Evolutionary conservation across 2,329 filamentous ascomycete genomes (phyloP), one percentile per base, ranked within the genome.

Genomic region (Gremmenia infestans): DNA sequence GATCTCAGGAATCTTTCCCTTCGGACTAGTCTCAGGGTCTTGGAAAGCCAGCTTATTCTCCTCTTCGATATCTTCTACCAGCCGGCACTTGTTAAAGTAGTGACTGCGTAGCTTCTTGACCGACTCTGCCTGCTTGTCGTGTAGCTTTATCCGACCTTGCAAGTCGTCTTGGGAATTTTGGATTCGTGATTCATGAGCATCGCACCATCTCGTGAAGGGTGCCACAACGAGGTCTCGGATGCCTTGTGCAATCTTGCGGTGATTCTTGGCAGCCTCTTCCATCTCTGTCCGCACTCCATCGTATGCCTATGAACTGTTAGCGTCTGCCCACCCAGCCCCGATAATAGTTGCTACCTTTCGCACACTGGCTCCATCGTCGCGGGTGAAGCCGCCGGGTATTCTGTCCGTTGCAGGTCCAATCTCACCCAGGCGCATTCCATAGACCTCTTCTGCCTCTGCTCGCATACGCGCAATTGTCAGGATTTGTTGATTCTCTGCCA

Each of bases 31-130:
- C 66, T 87, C 82, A 2, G 91, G 91, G 63, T 92, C 91, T 72
- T 96, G 91, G 74, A 99, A 99, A 40, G 92, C 94, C 54, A 99
- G 81, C 74, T 99, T 97, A 72, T 97, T 96, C 77, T 99, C 95
- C 74, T 99, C 94, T 72, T 99, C 94, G 58, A 97, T 76, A 70
- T 99, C 94, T 71, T 99, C 95, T 6, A 97, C 88, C 60, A 97
- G 78, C 50, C 95, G 87, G 72, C 94, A 99, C 75, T 97, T 99
- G 79, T 97, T 99, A 81, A 97, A 97, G 75, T 99, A 99, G 66
- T 90, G 89, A 72, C 89, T 96, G 62, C 94, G 86, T 65, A 97
- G 82, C 75, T 97, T 97, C 79, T 91, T 91, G 59, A 96, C 91
- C 19, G 82, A 73, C 60, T 99, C 94, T 56, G 88, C 87, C 73